These are phyloP conservation scores for Yamadazyma scolyti DNA, from an alignment of 805 yeast species.

Conservation along the genomic window DNA sequence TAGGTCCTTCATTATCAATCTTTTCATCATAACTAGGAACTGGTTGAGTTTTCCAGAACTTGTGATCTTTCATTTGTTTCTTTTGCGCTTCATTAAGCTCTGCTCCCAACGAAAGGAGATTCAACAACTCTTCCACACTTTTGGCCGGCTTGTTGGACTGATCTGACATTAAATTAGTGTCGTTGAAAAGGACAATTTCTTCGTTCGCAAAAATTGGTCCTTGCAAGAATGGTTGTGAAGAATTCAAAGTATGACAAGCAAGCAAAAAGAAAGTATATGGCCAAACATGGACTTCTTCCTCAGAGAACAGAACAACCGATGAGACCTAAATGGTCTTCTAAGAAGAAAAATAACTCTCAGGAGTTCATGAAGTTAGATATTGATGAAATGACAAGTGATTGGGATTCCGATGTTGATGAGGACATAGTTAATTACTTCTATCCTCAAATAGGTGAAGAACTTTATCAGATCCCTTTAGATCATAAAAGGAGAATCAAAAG, in stretches of 20 bases:
- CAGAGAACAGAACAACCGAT: constrained; percentile 10
- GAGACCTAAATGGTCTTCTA: constrained; percentile 33
- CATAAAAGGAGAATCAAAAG: constrained; percentile 33
- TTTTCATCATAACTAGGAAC: constrained; percentile 74
- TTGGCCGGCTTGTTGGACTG: constrained; percentile 11
- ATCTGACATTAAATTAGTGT: constrained; percentile 11
- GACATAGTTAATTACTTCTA: constrained; percentile 36
- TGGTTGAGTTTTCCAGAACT: constrained; percentile 98
- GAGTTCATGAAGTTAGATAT: constrained; percentile 24
- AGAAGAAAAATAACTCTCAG: constrained; percentile 14
- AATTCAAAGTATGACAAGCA: constrained; percentile 43
- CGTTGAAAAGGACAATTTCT: too few species aligned
- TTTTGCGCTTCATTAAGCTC: constrained; percentile 54
- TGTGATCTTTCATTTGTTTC: constrained; percentile 82
- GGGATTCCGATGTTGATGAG: constrained; percentile 41
- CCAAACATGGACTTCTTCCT: constrained; percentile 34
- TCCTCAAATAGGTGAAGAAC: constrained; percentile 32
- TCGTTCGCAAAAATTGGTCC: too few species aligned
- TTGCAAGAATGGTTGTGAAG: constrained; percentile 43
- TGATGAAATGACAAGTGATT: constrained; percentile 24
- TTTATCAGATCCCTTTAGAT: constrained; percentile 25
- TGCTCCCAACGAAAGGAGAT: constrained; percentile 50
- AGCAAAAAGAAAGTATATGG: constrained; percentile 36
- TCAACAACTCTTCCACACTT: constrained; percentile 57
- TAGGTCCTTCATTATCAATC: constrained; percentile 73